Base-by-base conservation (phyloP, 306 rosid species). In the Pyrus bretschneideri region DNA sequence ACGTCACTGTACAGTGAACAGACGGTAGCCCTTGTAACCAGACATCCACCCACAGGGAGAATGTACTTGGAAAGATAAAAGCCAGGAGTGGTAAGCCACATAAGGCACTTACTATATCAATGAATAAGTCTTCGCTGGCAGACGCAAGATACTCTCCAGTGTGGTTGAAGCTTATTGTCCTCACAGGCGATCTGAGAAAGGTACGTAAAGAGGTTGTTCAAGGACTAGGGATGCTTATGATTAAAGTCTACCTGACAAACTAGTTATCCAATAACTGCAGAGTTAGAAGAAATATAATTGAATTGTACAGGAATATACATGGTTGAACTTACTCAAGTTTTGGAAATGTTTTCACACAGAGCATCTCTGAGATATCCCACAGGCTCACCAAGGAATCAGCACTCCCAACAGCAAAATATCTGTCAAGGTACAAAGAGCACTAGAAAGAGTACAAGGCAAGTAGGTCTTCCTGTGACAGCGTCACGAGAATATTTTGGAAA, bases 351-450 rank as follows among this genome's bases (percentile, higher is more conserved):
- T 90, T 89, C 82, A 90, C 95, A 13, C 97, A 95, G n/a, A 95
- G 95, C 98, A 95, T 92, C 93, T 95, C 90, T 0, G 95, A 88
- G 86, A 95, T 90, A 81, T 88, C 90, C 97, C 98, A 95, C 75
- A 95, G 82, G 82, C 98, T 95, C 79, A 95, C 98, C 76, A 90
- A 86, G 71, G 98, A 95, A 89, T 95, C 97, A 10, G 96, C 98
- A 86, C 98, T 94, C 81, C 98, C 98, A 72, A 94, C 96, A 6
- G 98, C 97, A 72, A 92, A 94, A 78, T 90, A 88, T 80, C 98
- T 94, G 89, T 67, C 54, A 65, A 67, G 42, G 14, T 22, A 72
- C 42, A 40, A 78, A 60, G 61, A 72, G 72, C 57, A 74, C 6
- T 29, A 14, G 5, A 33, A 5, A 60, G 52, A 69, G 45, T 13